Evolutionary conservation across 345 rosid genomes (phyloP).

Genomic region (Abelmoschus esculentus): DNA sequence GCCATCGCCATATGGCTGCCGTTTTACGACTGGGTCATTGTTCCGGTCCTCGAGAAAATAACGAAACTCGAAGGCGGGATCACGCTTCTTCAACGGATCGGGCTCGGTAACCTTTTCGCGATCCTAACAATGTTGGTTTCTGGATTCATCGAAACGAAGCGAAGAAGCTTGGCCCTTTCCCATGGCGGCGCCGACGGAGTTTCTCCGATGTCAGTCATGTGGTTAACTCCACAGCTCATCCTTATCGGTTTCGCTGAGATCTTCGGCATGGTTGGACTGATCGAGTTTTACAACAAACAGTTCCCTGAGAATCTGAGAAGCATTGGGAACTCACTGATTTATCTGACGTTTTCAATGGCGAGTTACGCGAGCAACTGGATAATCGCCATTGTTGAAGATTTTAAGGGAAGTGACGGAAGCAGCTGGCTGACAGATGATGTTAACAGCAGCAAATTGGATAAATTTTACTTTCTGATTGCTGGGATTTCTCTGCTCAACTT

Average conservation of each 20-base stretch:
- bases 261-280: slow-evolving; percentile 22
- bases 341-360: slow-evolving; percentile 12
- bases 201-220: slow-evolving; percentile 25
- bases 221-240: slow-evolving; percentile 34
- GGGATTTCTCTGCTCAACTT: slow-evolving; percentile 25
- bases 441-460: slow-evolving; percentile 31
- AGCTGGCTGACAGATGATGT: slow-evolving; percentile 27
- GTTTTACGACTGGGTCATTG: slow-evolving; percentile 31
- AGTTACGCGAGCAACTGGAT: slow-evolving; percentile 18
- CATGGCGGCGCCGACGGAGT: slow-evolving; percentile 10
- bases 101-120: slow-evolving; percentile 23
- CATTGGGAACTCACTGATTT: slow-evolving; percentile 21
- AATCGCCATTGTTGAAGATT: slow-evolving; percentile 10
- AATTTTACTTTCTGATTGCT: slow-evolving; percentile 29
- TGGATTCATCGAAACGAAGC: slow-evolving; percentile 23
- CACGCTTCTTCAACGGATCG: slow-evolving; percentile 25
- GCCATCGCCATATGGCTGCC: slow-evolving; percentile 32
- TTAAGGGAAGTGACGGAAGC: slow-evolving; percentile 2
- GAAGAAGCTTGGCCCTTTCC: slow-evolving; percentile 18
- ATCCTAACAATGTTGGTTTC: slow-evolving; percentile 18
- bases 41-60: slow-evolving; percentile 23
- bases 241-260: slow-evolving; percentile 29
- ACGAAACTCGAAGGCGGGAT: slow-evolving; percentile 18
- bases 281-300: slow-evolving; percentile 35
- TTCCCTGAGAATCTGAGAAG: slow-evolving; percentile 43